phyloP scores from a whole-genome alignment of 345 rosid species.

The Mallotus nudiflorus region DNA sequence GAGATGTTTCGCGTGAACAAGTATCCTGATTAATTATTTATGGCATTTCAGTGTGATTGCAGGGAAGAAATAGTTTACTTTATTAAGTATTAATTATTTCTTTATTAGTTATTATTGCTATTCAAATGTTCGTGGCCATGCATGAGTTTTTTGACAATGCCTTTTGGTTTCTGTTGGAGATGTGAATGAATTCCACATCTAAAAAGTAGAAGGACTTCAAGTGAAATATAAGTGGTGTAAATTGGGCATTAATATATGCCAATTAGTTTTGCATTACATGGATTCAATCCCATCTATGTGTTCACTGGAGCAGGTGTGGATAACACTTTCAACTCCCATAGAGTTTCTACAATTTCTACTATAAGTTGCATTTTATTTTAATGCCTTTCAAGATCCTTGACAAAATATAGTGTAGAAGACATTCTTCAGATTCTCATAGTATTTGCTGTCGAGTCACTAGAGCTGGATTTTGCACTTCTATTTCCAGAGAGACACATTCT shows the following conservation, averaged over 20 bases:
- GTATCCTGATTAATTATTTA: slow-evolving; percentile 61
- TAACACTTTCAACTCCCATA: no score
- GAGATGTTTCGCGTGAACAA: slow-evolving; percentile 99
- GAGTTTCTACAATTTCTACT: no score
- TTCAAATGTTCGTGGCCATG: no score
- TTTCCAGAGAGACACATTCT: slow-evolving; percentile 95
- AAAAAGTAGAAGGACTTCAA: no score
- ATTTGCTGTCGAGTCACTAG: slow-evolving; percentile 95
- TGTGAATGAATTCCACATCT: no score
- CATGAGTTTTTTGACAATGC: neutral
- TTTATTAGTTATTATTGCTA: no score
- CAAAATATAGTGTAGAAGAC: slow-evolving; percentile 78
- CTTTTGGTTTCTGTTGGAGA: no score
- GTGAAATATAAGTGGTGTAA: no score
- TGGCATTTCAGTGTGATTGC: neutral
- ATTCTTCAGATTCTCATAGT: slow-evolving; percentile 97
- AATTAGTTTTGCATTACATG: no score
- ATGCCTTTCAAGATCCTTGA: slow-evolving; percentile 53
- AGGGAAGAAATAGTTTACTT: slow-evolving; percentile 4
- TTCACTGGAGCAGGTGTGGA: no score
- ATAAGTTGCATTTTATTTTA: slow-evolving; percentile 1
- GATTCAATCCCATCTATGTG: no score
- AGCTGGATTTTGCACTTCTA: slow-evolving; percentile 90
- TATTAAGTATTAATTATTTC: neutral
- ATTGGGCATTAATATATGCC: no score